phyloP scores from a whole-genome alignment of 1,284 basidiomycete species.

The Mycena sp. region DNA sequence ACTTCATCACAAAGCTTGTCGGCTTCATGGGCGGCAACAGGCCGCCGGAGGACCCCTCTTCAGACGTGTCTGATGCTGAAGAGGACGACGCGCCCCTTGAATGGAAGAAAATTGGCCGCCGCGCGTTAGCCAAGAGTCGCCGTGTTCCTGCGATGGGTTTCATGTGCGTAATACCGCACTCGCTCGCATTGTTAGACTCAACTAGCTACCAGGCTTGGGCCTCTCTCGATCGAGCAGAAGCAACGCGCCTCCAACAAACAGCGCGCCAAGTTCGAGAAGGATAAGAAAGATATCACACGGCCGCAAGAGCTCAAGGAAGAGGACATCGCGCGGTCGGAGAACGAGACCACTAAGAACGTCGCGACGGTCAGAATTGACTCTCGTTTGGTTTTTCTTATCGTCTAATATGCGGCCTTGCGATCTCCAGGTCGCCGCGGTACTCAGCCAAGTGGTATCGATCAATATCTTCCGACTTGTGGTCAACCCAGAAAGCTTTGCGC shows the following conservation, averaged over 20 bases:
- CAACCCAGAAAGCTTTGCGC: constrained; percentile 73
- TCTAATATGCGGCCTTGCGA: too few relatives aligned
- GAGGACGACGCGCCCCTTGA: constrained; percentile 60
- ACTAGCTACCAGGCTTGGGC: constrained; percentile 68
- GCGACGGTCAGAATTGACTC: constrained; percentile 37
- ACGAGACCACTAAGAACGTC: constrained; percentile 87
- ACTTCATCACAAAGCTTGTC: constrained; percentile 78
- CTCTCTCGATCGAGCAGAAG: constrained; percentile 80
- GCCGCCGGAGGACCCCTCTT: constrained; percentile 31
- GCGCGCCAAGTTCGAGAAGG: constrained; percentile 75
- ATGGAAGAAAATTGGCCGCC: constrained; percentile 80
- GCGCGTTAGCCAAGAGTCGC: constrained; percentile 77
- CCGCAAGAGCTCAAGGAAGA: constrained; percentile 82
- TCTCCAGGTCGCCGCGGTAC: not conserved
- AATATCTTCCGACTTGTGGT: constrained; percentile 11
- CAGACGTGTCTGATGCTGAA: constrained; percentile 47
- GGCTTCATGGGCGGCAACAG: constrained; percentile 76
- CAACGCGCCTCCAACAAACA: constrained; percentile 64
- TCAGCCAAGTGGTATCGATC: constrained; percentile 4
- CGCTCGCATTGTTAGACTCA: not conserved
- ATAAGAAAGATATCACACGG: constrained; percentile 69
- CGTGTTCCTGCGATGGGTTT: constrained; percentile 80
- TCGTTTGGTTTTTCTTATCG: too few relatives aligned
- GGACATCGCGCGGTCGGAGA: constrained; percentile 79
- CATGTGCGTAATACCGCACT: constrained; percentile 62